These are phyloP conservation scores for Diaporthe sp. DNA, from an alignment of 2,329 filamentous ascomycete genomes.

Conservation along the genomic window DNA sequence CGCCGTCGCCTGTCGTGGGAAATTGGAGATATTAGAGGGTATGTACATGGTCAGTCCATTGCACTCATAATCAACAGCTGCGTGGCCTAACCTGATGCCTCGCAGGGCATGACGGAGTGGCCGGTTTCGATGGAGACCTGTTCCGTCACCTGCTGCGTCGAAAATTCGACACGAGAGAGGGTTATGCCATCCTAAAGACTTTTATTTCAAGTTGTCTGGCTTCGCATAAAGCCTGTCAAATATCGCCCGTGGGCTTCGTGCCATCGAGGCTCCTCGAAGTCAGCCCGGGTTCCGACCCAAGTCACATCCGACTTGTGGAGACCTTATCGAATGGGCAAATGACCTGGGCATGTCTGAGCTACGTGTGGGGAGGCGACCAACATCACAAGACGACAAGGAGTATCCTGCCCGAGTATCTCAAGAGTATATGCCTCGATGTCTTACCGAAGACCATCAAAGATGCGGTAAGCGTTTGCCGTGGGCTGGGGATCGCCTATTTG, in stretches of 20 bases:
- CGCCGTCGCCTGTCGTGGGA: not conserved
- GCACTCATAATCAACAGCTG: rapidly evolving
- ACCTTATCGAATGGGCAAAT: too few species aligned
- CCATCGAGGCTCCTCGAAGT: not conserved
- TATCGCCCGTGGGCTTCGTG: not conserved
- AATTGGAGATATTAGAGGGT: not conserved
- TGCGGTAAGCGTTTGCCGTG: not conserved
- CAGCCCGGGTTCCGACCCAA: not conserved
- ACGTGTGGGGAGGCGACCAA: not conserved
- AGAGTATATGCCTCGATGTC: not conserved
- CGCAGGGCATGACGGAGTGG: not conserved
- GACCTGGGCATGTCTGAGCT: not conserved
- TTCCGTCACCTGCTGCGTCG: not conserved
- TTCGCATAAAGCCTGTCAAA: not conserved
- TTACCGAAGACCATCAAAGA: slow-evolving; percentile 10
- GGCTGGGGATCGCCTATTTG: not conserved
- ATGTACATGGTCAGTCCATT: not conserved
- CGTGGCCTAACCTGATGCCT: not conserved
- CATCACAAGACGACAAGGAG: not conserved
- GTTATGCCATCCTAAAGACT: not conserved
- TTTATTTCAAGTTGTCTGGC: not conserved
- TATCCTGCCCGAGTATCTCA: not conserved
- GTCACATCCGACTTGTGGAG: not conserved
- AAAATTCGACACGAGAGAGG: not conserved
- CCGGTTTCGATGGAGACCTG: not conserved